Base-by-base conservation (phyloP, 306 rosid genomes). In the Lagenaria siceraria region DNA sequence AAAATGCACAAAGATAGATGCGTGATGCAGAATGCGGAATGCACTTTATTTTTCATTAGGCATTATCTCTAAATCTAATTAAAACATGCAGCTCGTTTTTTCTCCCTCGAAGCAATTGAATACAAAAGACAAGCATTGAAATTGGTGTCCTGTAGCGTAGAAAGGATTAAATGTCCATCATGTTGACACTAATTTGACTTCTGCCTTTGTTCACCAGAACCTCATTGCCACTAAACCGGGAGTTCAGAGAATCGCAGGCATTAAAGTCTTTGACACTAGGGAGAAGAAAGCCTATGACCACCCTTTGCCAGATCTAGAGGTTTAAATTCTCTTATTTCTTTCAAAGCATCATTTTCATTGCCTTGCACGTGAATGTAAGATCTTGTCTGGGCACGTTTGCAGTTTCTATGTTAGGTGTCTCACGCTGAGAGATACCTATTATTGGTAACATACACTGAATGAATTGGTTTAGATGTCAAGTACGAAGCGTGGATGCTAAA, bases 161-260 rank as follows among this genome's bases (percentile, higher is more conserved):
- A 66, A 66, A 11, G 56, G n/a, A 42, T 43, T 25, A 42, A 43
- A 21, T 69, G 18, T 18, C 38, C 55, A 27, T 46, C 2, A n/a
- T 10, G 54, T n/a, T 33, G 27, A 74, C 63, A 31, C 21, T 51
- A 51, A 24, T 69, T 36, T 59, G 53, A 56, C 68, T 54, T n/a
- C 64, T 65, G 59, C 64, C 75, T 71, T 80, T 78, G 59, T 65
- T 63, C 83, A 80, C 87, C 88, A 95, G 99, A 90, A 90, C 83
- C 96, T 92, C 76, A 86, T 95, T 81, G 93, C 99, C 76, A 87
- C 97, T 7, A 90, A 89, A 85, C 96, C 91, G 31, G 99, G 99
- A 84, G 89, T 92, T 77, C 99, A 92, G 87, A 95, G 87, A 87
- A 92, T 95, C 79, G 81, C 93, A 1, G 97, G 97, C 80, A 79